Percentiles rank a stretch among this genome's conserved stretches.
Conservation (phyloP, 345 rosid species). For the Mercurialis annua region DNA sequence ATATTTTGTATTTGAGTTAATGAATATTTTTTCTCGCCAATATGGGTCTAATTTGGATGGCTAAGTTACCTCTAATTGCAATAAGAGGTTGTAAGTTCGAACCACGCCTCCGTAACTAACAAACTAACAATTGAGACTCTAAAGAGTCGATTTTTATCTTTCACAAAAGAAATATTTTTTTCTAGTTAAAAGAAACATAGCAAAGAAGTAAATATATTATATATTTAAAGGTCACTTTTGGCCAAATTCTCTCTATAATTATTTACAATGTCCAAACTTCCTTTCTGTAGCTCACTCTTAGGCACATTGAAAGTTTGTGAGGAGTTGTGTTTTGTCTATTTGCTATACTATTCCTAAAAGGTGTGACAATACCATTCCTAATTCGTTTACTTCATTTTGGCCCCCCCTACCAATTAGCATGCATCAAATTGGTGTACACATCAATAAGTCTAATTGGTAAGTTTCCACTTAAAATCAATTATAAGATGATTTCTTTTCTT, state of each 20-base stretch:
- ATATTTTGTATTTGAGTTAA: too few species aligned
- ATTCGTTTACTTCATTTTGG: constrained; percentile 18
- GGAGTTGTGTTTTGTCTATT: constrained; percentile 22
- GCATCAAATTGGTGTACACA: background rate
- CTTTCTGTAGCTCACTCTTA: too few species aligned
- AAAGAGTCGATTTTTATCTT: background rate
- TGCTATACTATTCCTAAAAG: constrained; percentile 9
- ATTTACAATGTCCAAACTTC: constrained; percentile 16
- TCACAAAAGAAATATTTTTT: too few species aligned
- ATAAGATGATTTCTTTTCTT: constrained; percentile 3
- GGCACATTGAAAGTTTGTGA: constrained; percentile 16
- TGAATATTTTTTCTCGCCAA: too few species aligned
- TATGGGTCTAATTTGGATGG: too few species aligned
- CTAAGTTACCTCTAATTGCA: too few species aligned
- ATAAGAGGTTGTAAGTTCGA: too few species aligned
- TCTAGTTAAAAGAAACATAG: too few species aligned
- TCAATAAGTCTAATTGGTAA: background rate
- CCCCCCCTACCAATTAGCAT: constrained; percentile 17
- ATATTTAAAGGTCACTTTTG: constrained; percentile 17
- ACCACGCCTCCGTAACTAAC: too few species aligned
- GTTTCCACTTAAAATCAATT: background rate
- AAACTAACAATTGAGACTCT: too few species aligned
- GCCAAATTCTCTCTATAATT: constrained; percentile 30
- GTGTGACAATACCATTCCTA: constrained; percentile 3
- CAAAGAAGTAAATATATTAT: too few species aligned